Evolutionary conservation across 768 basidiomycete species (phyloP), one percentile per base, ranked within the genome.

Genomic region (Kondoa malvinella): DNA sequence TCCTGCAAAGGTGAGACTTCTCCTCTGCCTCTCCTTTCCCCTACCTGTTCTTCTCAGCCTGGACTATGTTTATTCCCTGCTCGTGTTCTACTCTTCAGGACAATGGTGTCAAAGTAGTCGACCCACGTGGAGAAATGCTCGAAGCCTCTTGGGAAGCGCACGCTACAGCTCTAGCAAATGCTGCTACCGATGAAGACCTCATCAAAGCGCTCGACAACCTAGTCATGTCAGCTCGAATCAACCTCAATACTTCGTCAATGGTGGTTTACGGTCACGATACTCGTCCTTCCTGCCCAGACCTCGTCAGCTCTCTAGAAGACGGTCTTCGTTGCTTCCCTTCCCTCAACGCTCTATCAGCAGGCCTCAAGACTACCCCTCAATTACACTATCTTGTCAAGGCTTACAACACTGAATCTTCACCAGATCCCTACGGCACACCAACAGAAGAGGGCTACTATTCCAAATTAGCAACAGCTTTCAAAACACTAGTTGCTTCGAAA

Each of bases 41-140:
- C 12, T n/a, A n/a, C n/a, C n/a, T n/a, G n/a, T n/a, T n/a, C n/a
- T n/a, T n/a, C n/a, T n/a, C n/a, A n/a, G 30, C 30, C 56, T 8
- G 40, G 21, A 8, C 40, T 50, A 50, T 8, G 8, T 8, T 21
- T 25, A 40, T 34, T 30, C 34, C 26, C 40, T 4, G 31, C 25
- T n/a, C 2, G 25, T 56, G 27, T 32, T 12, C 57, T n/a, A 25
- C 14, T 58, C 25, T 67, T 4, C 74, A 95, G 91, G 95, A 99
- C 77, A 99, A 99, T 76, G 95, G 95, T 31, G 95, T 96, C 71
- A 99, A 99, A 78, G 83, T 99, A 50, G 91, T 99, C 50, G 95
- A 99, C 79, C 90, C 95, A 26, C 85, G 84, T 16, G 95, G 95
- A 26, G 94, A 99, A 77, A 99, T 99, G 95, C 82, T 99, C 12